Evolutionary conservation across 1,284 basidiomycete genomes (phyloP).

Genomic region (Ustilago curta): DNA sequence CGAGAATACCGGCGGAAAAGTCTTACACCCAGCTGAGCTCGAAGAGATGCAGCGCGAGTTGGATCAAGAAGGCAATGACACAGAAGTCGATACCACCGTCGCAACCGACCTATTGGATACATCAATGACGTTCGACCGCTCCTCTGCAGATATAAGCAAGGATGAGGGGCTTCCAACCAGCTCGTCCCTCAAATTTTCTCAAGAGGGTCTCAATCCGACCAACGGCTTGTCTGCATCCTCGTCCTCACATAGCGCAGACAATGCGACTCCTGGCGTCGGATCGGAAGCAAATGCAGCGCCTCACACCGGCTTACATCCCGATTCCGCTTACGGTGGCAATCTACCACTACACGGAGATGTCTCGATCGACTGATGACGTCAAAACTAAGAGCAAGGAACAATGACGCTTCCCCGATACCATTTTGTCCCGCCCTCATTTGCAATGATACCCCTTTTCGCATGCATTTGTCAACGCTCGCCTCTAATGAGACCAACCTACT

Average conservation of each 20-base stretch:
- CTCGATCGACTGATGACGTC: conserved; percentile 31
- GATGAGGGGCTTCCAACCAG: conserved; percentile 2
- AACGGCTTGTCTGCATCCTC: conserved; percentile 1
- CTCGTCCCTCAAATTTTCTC: conserved; percentile 14
- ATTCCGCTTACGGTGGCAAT: conserved; percentile 8
- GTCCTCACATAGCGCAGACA: neutral
- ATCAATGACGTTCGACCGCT: conserved; percentile 24
- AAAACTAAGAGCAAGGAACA: neutral
- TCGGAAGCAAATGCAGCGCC: neutral
- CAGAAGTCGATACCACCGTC: conserved; percentile 13
- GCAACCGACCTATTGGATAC: conserved; percentile 17
- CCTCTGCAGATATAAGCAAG: conserved; percentile 14
- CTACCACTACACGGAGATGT: conserved; percentile 22
- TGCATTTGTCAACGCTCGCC: neutral
- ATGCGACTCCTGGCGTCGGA: neutral
- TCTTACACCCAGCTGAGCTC: conserved; percentile 61
- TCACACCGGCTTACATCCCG: conserved; percentile 1
- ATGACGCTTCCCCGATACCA: conserved; percentile 6
- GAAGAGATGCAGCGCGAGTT: conserved; percentile 43
- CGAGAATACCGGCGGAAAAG: conserved; percentile 42
- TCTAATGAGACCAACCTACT: neutral
- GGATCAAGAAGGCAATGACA: conserved; percentile 24
- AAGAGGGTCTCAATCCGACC: neutral
- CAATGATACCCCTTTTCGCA: conserved; percentile 28
- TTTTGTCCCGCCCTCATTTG: neutral